Percentiles rank a stretch among this genome's conserved stretches.
These are phyloP conservation scores for Trichoderma sp. DNA, from an alignment of 2,329 filamentous ascomycete species.

Conservation along the genomic window DNA sequence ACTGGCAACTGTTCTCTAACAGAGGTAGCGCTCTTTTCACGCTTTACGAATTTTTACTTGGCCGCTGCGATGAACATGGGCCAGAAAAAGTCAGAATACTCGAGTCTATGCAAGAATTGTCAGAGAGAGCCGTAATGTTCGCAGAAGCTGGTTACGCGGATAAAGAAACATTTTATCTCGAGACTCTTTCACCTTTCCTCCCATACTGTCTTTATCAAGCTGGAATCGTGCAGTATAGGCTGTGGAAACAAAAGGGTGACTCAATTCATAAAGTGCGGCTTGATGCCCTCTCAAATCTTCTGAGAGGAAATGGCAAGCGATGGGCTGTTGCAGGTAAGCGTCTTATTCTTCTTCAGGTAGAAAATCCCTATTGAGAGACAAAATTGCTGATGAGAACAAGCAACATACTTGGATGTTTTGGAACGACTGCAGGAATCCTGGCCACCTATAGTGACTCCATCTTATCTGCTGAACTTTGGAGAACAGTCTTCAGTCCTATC, in stretches of 20 bases:
- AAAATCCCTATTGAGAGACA: neutral
- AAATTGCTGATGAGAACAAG: neutral
- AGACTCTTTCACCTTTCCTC: neutral
- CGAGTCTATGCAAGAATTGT: neutral
- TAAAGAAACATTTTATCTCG: neutral
- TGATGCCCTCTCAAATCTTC: too few species aligned
- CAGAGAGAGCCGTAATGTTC: neutral
- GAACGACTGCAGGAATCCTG: neutral
- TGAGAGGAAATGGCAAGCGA: neutral
- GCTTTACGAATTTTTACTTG: too few species aligned
- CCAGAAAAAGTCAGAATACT: neutral
- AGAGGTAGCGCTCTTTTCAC: too few species aligned
- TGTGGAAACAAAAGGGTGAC: neutral
- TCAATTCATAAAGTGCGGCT: too few species aligned
- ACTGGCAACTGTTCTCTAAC: too few species aligned
- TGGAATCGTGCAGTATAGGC: neutral
- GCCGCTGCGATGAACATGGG: too few species aligned
- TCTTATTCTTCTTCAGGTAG: neutral
- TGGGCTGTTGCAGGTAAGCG: neutral
- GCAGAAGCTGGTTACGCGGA: neutral
- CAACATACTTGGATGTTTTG: neutral
- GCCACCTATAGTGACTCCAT: neutral
- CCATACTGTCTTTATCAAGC: neutral
- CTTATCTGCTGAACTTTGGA: neutral
- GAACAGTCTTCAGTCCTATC: neutral